A percentile compares a stretch with the other conserved stretches of the same genome.
These are phyloP conservation scores for Tolypocladium capitatum DNA, from an alignment of 2,329 filamentous ascomycete genomes.

Conservation along the genomic window DNA sequence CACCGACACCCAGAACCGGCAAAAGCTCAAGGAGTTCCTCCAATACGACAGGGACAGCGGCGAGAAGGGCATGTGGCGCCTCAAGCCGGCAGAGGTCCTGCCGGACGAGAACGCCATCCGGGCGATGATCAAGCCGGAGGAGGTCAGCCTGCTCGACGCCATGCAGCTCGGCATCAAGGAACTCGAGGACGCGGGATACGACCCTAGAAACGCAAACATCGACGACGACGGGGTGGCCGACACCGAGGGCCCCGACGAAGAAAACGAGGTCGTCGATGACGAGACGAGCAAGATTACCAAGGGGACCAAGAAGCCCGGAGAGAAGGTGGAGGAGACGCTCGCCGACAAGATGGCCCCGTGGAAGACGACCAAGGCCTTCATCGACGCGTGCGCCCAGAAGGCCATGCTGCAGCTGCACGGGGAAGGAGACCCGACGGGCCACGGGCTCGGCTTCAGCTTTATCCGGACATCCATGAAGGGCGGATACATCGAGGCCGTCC, in stretches of 20 bases:
- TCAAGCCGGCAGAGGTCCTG: conserved; percentile 57
- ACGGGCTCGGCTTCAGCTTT: conserved; percentile 90
- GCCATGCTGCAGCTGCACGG: conserved; percentile 94
- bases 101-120: conserved; percentile 74
- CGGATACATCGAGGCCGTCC: conserved; percentile 73
- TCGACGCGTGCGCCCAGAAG: conserved; percentile 85
- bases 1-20: conserved; percentile 87
- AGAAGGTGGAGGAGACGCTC: conserved; percentile 54
- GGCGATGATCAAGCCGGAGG: conserved; percentile 85
- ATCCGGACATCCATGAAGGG: conserved; percentile 99
- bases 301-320: conserved; percentile 26
- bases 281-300: conserved; percentile 26
- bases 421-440: conserved; percentile 85
- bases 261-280: conserved; percentile 33
- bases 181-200: conserved; percentile 81
- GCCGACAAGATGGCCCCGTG: conserved; percentile 88
- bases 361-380: conserved; percentile 93
- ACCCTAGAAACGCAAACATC: conserved; percentile 44
- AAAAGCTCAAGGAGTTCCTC: conserved; percentile 95
- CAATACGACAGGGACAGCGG: conserved; percentile 65
- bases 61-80: conserved; percentile 68
- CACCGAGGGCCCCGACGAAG: conserved; percentile 50
- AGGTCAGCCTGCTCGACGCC: conserved; percentile 84
- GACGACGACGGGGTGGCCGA: conserved; percentile 38
- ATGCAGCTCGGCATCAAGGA: conserved; percentile 95